phyloP scores from a whole-genome alignment of 2,329 filamentous ascomycete species.

The Xylaria sp. region DNA sequence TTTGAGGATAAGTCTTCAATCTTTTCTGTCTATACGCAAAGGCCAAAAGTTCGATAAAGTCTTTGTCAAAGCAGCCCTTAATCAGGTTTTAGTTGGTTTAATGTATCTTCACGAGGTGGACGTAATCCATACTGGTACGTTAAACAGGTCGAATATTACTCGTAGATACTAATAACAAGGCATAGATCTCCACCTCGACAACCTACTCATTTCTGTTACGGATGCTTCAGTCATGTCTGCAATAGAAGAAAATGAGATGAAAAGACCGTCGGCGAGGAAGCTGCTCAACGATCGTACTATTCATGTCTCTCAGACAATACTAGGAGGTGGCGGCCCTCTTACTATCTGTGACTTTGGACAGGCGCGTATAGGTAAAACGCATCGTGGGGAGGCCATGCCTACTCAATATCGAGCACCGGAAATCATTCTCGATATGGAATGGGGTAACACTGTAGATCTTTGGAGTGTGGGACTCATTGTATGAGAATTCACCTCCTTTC shows the following conservation, averaged over 20 bases:
- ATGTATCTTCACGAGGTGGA: slow-evolving; percentile 17
- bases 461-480: slow-evolving; percentile 29
- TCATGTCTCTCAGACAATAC: slow-evolving; percentile 16
- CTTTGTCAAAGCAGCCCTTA: slow-evolving; percentile 16
- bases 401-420: slow-evolving; percentile 26
- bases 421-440: slow-evolving; percentile 29
- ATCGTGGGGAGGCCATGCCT: slow-evolving; percentile 18
- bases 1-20: slow-evolving; percentile 14
- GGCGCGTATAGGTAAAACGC: slow-evolving; percentile 20
- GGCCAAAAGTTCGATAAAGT: slow-evolving; percentile 10
- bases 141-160: background rate
- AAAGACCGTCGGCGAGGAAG: slow-evolving; percentile 24
- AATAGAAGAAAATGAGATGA: slow-evolving; percentile 21
- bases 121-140: slow-evolving; percentile 24
- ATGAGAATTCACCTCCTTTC: background rate
- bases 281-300: slow-evolving; percentile 15
- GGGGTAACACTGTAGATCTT: slow-evolving; percentile 24
- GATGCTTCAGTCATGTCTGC: slow-evolving; percentile 13
- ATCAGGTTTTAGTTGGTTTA: slow-evolving; percentile 20
- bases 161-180: background rate
- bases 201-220: slow-evolving; percentile 14
- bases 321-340: slow-evolving; percentile 15
- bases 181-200: slow-evolving; percentile 23
- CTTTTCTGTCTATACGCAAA: slow-evolving; percentile 7
- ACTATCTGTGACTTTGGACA: slow-evolving; percentile 27